Base-by-base conservation (phyloP, 208 protist species). In the Trypanosoma caninum region DNA sequence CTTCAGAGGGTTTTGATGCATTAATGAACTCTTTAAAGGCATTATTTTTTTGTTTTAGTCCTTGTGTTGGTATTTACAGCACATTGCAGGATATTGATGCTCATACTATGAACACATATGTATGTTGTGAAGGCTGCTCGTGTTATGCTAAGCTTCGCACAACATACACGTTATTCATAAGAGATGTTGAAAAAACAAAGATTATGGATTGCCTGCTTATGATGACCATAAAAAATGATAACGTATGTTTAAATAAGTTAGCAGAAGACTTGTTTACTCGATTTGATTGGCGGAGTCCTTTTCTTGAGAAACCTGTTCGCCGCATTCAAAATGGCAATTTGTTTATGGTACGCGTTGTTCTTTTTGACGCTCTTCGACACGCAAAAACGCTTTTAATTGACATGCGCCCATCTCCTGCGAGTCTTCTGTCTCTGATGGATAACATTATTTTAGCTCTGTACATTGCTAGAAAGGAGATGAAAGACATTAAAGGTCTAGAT, bases 171-270 rank as follows among this genome's bases (percentile, higher is more conserved):
- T 40, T 88, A n/a, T 88, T 87, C 60, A 72, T 88, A 54, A 66
- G 71, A 46, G 78, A 83, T 53, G 72, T 91, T 47, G 80, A 91
- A 53, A 86, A 86, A 63, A 79, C 70, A 51, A 91, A 91, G 55
- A 72, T 91, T 30, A 75, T 91, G 44, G 84, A 91, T 62, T 86
- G 76, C 54, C 50, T 86, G n/a, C 74, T 86, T 44, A 88, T 91
- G 42, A 77, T 72, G 61, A 78, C 84, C 3, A 73, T 86, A 20
- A 84, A 84, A 42, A 65, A 84, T 11, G 72, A 80, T 38, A 69
- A 88, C 46, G 63, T 25, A 11, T 58, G 70, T 31, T 57, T 87
- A 46, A 55, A 55, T 20, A 78, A 78, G 20, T 62, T 84, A 53
- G 75, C 65, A 42, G 61, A 69, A 48, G 73, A 84, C 30, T 68